A percentile compares a stretch with the other conserved stretches of the same genome.
phyloP scores from a whole-genome alignment of 495 filamentous ascomycete genomes.

The Penicillium lividum region DNA sequence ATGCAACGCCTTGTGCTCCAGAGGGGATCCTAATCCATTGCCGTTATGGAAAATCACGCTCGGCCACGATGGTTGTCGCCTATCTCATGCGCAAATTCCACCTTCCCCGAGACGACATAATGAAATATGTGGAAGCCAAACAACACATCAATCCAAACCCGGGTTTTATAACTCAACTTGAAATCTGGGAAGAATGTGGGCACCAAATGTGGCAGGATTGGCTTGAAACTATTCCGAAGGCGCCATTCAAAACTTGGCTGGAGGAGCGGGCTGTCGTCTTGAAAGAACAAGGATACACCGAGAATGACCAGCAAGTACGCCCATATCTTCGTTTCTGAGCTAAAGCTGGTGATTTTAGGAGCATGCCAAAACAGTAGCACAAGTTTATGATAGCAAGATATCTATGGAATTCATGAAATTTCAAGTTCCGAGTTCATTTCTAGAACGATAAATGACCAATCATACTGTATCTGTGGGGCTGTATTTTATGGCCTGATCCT shows the following conservation, averaged over 20 bases:
- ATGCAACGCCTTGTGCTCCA: slow-evolving; percentile 12
- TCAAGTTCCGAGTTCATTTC: too few species aligned
- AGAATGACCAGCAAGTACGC: too few species aligned
- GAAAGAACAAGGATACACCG: neutral
- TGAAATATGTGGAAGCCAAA: slow-evolving; percentile 25
- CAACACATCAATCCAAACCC: slow-evolving; percentile 25
- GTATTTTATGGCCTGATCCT: too few species aligned
- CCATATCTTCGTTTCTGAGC: too few species aligned
- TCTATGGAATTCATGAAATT: too few species aligned
- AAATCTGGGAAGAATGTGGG: slow-evolving; percentile 31
- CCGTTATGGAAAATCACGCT: slow-evolving; percentile 38
- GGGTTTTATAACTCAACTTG: slow-evolving; percentile 33
- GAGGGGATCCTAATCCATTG: slow-evolving; percentile 38
- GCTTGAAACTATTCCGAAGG: slow-evolving; percentile 30
- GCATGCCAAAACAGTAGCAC: too few species aligned
- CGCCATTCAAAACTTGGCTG: slow-evolving; percentile 30
- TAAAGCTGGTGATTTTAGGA: too few species aligned
- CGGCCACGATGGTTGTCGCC: slow-evolving; percentile 34
- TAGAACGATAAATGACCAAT: too few species aligned
- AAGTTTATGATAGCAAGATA: too few species aligned
- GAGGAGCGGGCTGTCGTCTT: slow-evolving; percentile 27
- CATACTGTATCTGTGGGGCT: too few species aligned
- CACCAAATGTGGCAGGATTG: slow-evolving; percentile 39
- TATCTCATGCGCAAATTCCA: slow-evolving; percentile 20
- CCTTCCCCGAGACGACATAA: slow-evolving; percentile 12